phyloP scores from a whole-genome alignment of 129 eudicot genomes.

The Centaurea solstitialis region DNA sequence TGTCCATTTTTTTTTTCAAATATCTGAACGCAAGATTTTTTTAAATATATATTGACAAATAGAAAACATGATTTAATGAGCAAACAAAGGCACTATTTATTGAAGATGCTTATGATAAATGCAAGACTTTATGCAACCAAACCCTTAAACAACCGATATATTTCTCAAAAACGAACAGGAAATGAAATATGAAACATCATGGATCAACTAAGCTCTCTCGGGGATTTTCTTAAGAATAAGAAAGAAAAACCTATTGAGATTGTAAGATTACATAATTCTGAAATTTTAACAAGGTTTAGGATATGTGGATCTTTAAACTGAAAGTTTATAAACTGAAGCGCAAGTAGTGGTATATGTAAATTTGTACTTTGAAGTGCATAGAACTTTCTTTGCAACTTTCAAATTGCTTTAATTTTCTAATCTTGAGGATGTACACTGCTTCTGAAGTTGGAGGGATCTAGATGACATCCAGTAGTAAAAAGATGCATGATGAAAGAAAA shows the following conservation, averaged over 20 bases:
- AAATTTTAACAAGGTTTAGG: neutral
- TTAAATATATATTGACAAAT: neutral
- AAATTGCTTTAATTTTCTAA: conserved; percentile 44
- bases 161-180: too few relatives aligned
- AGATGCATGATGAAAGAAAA: conserved; percentile 71
- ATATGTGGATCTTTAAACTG: neutral
- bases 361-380: conserved; percentile 52
- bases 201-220: too few relatives aligned
- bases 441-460: conserved; percentile 15
- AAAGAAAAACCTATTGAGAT: too few relatives aligned
- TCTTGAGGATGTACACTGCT: conserved; percentile 34
- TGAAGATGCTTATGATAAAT: too few relatives aligned
- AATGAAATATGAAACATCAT: too few relatives aligned
- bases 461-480: conserved; percentile 28
- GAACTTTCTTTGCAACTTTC: conserved; percentile 61
- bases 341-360: neutral
- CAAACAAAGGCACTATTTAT: too few relatives aligned
- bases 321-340: neutral
- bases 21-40: neutral
- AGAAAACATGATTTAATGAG: neutral
- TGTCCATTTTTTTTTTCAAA: neutral
- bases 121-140: too few relatives aligned
- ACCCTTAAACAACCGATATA: too few relatives aligned
- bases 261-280: neutral
- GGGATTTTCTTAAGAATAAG: too few relatives aligned